phyloP scores from a whole-genome alignment of 352 stramenopile species.

The Pythium pyrilobum region DNA sequence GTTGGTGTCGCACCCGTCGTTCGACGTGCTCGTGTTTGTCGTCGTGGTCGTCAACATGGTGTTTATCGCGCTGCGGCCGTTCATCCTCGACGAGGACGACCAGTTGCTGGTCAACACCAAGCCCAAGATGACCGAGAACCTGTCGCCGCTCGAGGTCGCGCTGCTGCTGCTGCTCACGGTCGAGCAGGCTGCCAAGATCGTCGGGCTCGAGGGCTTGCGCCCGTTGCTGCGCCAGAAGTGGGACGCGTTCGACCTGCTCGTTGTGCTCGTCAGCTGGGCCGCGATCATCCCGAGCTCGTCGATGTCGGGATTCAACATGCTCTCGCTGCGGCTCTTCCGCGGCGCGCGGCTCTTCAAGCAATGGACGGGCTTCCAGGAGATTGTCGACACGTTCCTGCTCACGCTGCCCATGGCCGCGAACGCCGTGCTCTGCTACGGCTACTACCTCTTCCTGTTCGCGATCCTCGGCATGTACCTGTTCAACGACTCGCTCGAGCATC shows the following conservation, averaged over 20 bases:
- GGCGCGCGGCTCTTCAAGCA: slow-evolving; percentile 61
- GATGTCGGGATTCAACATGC: slow-evolving; percentile 58
- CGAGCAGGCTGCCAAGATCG: slow-evolving; percentile 58
- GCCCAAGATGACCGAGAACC: slow-evolving; percentile 36
- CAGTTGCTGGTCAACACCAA: slow-evolving; percentile 28
- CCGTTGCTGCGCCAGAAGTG: slow-evolving; percentile 58
- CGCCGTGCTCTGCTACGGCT: slow-evolving; percentile 73
- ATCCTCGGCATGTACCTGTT: slow-evolving; percentile 87
- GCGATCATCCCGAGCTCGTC: slow-evolving; percentile 37
- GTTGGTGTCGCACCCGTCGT: slow-evolving; percentile 62
- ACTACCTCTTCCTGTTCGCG: slow-evolving; percentile 83
- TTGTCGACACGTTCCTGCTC: slow-evolving; percentile 70
- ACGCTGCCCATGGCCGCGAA: slow-evolving; percentile 70
- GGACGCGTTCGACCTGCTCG: slow-evolving; percentile 61
- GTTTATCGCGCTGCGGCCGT: slow-evolving; percentile 56
- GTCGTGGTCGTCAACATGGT: slow-evolving; percentile 62
- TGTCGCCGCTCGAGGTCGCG: slow-evolving; percentile 53
- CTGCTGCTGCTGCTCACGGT: slow-evolving; percentile 61
- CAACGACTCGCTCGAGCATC: slow-evolving; percentile 73
- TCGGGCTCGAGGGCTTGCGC: slow-evolving; percentile 57
- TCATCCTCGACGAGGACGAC: slow-evolving; percentile 42
- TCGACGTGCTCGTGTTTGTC: slow-evolving; percentile 64
- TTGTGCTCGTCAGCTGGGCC: slow-evolving; percentile 63
- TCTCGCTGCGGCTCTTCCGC: slow-evolving; percentile 70
- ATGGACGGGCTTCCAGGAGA: slow-evolving; percentile 74